phyloP scores from a whole-genome alignment of 2,329 filamentous ascomycete genomes.

The Sarocladium brachiariae region DNA sequence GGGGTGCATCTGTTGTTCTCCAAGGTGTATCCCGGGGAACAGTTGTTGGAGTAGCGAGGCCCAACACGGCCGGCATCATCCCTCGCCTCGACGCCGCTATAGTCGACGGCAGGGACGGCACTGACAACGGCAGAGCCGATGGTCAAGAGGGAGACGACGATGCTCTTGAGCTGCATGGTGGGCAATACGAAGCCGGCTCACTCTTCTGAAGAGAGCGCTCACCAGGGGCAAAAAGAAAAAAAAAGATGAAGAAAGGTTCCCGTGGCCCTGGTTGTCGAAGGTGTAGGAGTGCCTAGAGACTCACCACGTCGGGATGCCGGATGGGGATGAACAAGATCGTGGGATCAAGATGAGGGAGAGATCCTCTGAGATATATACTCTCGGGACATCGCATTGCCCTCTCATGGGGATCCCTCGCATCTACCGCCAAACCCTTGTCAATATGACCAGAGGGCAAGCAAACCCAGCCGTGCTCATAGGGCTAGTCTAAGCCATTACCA shows the following conservation, averaged over 20 bases:
- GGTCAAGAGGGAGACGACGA: slow-evolving; percentile 3
- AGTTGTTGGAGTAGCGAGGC: not conserved
- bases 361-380: not conserved
- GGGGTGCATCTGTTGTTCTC: not conserved
- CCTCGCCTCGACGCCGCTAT: not conserved
- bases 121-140: slow-evolving; percentile 3
- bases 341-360: not conserved
- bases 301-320: slow-evolving; percentile 1
- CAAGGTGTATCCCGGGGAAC: not conserved
- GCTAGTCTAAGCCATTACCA: too few relatives aligned
- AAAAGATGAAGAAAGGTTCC: not conserved
- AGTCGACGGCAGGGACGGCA: not conserved
- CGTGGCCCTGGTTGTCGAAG: not conserved
- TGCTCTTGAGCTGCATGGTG: not conserved
- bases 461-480: not conserved
- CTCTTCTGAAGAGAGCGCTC: not conserved
- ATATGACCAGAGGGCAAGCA: not conserved
- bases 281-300: not conserved
- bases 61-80: not conserved
- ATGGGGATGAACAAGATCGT: not conserved
- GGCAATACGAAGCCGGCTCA: not conserved
- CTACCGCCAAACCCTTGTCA: not conserved
- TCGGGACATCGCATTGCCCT: not conserved
- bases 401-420: not conserved
- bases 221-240: not conserved